phyloP scores from a whole-genome alignment of 441 rosid genomes.

The Metrosideros polymorpha region DNA sequence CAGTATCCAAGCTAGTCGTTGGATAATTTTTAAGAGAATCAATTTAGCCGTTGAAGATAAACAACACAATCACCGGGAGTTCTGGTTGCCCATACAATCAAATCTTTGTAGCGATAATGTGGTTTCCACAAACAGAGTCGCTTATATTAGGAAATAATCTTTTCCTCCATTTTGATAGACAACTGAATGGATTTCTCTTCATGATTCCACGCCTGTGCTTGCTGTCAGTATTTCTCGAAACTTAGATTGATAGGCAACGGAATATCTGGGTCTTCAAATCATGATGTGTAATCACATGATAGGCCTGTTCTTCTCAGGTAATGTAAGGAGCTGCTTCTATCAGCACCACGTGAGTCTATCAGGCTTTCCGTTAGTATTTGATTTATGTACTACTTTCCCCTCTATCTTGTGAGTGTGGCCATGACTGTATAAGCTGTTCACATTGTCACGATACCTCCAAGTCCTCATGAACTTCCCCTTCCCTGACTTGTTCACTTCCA shows the following conservation, averaged over 20 bases:
- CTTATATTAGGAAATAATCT: not conserved
- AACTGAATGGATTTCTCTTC: not conserved
- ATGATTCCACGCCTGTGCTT: not conserved
- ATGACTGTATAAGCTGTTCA: not conserved
- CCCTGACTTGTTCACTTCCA: not conserved
- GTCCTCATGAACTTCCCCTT: not conserved
- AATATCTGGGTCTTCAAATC: not conserved
- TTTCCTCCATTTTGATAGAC: not conserved
- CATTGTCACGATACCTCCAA: not conserved
- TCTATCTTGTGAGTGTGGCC: not conserved
- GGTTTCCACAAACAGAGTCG: not conserved
- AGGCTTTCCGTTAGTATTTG: not conserved
- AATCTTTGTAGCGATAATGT: not conserved
- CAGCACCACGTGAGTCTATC: no score
- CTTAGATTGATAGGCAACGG: not conserved
- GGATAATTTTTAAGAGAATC: not conserved
- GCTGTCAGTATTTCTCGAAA: not conserved
- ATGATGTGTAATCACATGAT: not conserved
- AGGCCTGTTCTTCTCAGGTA: not conserved
- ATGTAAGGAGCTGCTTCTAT: not conserved
- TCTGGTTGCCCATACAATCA: not conserved
- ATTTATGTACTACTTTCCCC: not conserved
- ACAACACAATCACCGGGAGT: not conserved
- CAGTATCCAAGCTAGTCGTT: not conserved
- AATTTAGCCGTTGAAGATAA: not conserved